These are phyloP conservation scores for Cryptococcus sp. DNA, from an alignment of 1,284 basidiomycete species.

Conservation along the genomic window DNA sequence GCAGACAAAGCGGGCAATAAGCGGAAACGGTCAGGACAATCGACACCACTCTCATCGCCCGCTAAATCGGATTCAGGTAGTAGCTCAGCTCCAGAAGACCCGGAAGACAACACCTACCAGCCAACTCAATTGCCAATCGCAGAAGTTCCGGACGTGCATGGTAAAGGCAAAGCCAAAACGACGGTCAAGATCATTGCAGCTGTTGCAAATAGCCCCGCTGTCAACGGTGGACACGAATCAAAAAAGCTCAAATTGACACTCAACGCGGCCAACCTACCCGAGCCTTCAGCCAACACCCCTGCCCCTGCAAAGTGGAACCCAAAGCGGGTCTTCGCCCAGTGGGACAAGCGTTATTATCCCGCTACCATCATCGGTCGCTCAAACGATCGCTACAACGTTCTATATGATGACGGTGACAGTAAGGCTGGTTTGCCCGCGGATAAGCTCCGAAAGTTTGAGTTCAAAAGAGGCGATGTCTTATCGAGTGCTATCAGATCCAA, in stretches of 20 bases:
- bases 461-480: background rate
- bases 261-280: background rate
- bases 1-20: background rate
- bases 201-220: background rate
- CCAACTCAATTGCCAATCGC: conserved; percentile 4
- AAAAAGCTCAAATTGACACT: conserved; percentile 7
- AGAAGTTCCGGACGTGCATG: background rate
- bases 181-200: background rate
- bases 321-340: conserved; percentile 3
- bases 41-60: conserved; percentile 7
- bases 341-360: background rate
- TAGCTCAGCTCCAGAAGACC: conserved; percentile 25
- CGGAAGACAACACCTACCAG: conserved; percentile 26
- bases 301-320: background rate
- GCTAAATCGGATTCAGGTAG: conserved; percentile 11
- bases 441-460: background rate
- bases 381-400: background rate
- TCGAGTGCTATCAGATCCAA: background rate
- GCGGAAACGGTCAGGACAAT: background rate
- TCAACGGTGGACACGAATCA: background rate
- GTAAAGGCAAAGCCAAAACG: background rate
- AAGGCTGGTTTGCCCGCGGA: background rate
- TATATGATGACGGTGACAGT: background rate
- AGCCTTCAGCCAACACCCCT: background rate
- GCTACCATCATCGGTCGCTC: background rate